Conservation (phyloP, 306 rosid species). For the cucumber (Cucumis sativus) region Cucumber_9930_V3 NC_026660.2:24220501-24221000, state of each 20-base stretch:
- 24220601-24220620: conserved; percentile 79
- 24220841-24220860: conserved; percentile 47
- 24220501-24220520: conserved; percentile 55
- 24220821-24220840: conserved; percentile 62
- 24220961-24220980: conserved; percentile 54
- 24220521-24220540: conserved; percentile 48
- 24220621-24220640: conserved; percentile 53
- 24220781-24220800: conserved; percentile 75
- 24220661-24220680: conserved; percentile 27
- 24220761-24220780: conserved; percentile 45
- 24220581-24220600: conserved; percentile 72
- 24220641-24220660: conserved; percentile 28
- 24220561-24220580: conserved; percentile 72
- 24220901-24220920: conserved; percentile 25
- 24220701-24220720: conserved; percentile 43
- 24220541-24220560: conserved; percentile 66
- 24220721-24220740: conserved; percentile 44
- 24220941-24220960: conserved; percentile 57
- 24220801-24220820: conserved; percentile 72
- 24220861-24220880: conserved; percentile 63
- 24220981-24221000: conserved; percentile 72
- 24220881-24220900: conserved; percentile 36
- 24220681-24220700: conserved; percentile 26
- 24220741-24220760: conserved; percentile 58
- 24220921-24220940: conserved; percentile 68